A percentile compares a stretch with the other conserved stretches of the same genome.
Evolutionary conservation across 108 stramenopile species (phyloP).

Genomic region (Schizochytrium sp.): DNA sequence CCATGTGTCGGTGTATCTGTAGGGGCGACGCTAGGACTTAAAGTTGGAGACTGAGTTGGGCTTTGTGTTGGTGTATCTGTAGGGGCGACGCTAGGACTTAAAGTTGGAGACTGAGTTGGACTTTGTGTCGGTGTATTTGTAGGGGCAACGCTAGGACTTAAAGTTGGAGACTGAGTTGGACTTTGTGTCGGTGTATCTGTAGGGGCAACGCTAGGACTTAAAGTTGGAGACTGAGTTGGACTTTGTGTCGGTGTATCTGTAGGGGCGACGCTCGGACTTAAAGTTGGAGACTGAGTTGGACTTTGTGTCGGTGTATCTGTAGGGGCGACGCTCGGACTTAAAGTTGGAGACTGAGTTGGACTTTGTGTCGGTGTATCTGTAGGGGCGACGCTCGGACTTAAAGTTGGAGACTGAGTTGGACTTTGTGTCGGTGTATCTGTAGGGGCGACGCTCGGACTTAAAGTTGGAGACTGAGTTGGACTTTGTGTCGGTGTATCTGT

Average conservation of each 20-base stretch:
- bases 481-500: not conserved
- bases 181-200: not conserved
- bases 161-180: not conserved
- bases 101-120: slow-evolving; percentile 8
- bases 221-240: not conserved
- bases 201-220: not conserved
- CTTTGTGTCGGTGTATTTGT: not conserved
- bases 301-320: not conserved
- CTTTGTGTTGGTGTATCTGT: not conserved
- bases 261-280: not conserved
- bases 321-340: not conserved
- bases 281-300: slow-evolving; percentile 9
- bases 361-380: not conserved
- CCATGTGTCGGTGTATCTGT: slow-evolving; percentile 12
- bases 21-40: not conserved
- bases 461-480: not conserved
- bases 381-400: not conserved
- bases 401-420: not conserved
- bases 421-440: not conserved
- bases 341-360: slow-evolving; percentile 8
- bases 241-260: not conserved
- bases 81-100: not conserved
- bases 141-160: not conserved
- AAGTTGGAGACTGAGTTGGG: slow-evolving; percentile 15
- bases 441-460: not conserved